phyloP scores from a whole-genome alignment of 345 rosid genomes.

The Salix viminalis region DNA sequence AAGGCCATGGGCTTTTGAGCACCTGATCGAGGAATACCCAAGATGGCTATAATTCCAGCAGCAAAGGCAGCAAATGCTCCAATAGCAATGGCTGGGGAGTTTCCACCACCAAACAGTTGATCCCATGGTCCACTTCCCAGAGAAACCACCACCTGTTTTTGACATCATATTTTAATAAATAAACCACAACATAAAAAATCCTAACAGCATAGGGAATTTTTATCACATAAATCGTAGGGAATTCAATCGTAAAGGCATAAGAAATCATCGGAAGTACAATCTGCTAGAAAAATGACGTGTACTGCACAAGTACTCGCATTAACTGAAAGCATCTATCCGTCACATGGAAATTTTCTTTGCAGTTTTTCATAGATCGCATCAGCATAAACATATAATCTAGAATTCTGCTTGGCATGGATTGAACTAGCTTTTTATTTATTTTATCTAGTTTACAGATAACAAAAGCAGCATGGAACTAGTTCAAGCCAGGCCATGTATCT shows the following conservation, averaged over 20 bases:
- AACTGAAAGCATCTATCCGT: not conserved
- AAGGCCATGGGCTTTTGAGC: conserved; percentile 51
- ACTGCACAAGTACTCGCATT: not conserved
- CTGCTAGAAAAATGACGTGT: not conserved
- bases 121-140: conserved; percentile 79
- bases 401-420: not conserved
- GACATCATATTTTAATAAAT: conserved; percentile 9
- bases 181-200: conserved; percentile 1
- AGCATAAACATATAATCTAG: not conserved
- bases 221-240: not conserved
- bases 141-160: conserved; percentile 60
- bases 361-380: not conserved
- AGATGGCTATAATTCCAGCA: conserved; percentile 70
- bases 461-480: too few species aligned
- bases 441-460: not conserved
- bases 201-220: not conserved
- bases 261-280: not conserved
- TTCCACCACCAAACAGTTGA: conserved; percentile 80
- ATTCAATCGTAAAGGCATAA: not conserved
- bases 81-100: conserved; percentile 70
- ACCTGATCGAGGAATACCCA: conserved; percentile 75
- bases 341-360: not conserved
- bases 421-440: not conserved
- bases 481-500: not conserved
- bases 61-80: conserved; percentile 58